Evolutionary conservation across 1,284 basidiomycete genomes (phyloP).

Genomic region (Porogramme epimiltina): DNA sequence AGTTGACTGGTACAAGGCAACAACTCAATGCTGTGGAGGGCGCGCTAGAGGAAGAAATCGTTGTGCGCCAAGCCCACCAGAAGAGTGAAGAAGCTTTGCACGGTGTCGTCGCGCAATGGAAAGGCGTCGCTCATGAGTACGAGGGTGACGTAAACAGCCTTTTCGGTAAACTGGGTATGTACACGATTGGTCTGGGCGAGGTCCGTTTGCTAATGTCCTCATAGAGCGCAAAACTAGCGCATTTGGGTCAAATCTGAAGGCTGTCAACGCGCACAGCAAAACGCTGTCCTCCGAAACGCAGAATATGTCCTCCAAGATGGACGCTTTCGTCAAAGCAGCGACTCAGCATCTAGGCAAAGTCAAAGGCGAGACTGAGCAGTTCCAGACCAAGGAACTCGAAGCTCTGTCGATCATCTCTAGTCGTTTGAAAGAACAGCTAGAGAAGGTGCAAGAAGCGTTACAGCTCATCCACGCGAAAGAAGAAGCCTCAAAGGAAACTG

Average conservation of each 20-base stretch:
- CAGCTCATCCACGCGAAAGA: slow-evolving; percentile 61
- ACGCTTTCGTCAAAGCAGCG: slow-evolving; percentile 63
- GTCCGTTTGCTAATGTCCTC: slow-evolving; percentile 16
- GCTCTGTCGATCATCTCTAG: slow-evolving; percentile 52
- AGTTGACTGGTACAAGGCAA: slow-evolving; percentile 51
- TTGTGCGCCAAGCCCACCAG: slow-evolving; percentile 78
- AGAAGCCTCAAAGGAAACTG: slow-evolving; percentile 52
- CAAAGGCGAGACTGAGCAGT: slow-evolving; percentile 55
- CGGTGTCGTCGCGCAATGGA: slow-evolving; percentile 70
- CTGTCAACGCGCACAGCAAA: slow-evolving; percentile 65
- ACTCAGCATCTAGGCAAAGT: slow-evolving; percentile 56
- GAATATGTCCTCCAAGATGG: slow-evolving; percentile 58
- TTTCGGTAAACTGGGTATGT: slow-evolving; percentile 83
- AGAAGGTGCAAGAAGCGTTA: slow-evolving; percentile 58
- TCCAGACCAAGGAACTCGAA: slow-evolving; percentile 59
- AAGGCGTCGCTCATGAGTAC: slow-evolving; percentile 66
- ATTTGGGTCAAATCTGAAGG: slow-evolving; percentile 66
- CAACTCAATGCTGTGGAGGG: slow-evolving; percentile 58
- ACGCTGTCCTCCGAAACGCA: slow-evolving; percentile 53
- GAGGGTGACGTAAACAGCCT: slow-evolving; percentile 73
- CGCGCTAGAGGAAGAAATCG: slow-evolving; percentile 75
- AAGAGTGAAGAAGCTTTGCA: slow-evolving; percentile 75
- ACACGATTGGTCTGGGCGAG: slow-evolving; percentile 1
- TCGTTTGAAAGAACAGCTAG: slow-evolving; percentile 62
- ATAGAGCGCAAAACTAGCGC: slow-evolving; percentile 77